Evolutionary conservation across 768 basidiomycete genomes (phyloP), one percentile per base, ranked within the genome.

Genomic region (Amanita molliuscula): DNA sequence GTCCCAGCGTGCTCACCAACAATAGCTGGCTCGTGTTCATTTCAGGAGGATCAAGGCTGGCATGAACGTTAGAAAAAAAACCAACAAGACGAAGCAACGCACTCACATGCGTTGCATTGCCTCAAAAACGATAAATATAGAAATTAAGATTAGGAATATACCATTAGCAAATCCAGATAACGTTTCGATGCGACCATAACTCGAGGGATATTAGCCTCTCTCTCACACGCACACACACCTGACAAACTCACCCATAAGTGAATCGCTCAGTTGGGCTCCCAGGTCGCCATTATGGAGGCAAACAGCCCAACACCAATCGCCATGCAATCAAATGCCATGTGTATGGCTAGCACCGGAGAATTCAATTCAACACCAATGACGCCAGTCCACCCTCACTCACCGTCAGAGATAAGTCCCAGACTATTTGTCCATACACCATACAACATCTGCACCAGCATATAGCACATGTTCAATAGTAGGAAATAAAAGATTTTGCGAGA

Each of bases 311-410:
- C 89, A 0, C 82, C 92, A 46, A 99, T 91, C 0, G 95, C 95
- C 78, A 97, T 82, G 61, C 96, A 98, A 67, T 99, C 96, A 58
- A 99, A 99, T 9, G 92, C 90, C 96, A 98, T 99, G 61, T 99
- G 96, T 33, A 99, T 98, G 18, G 96, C 95, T 98, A 56, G 4
- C 46, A 31, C 29, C 34, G 26, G 6, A 49, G 46, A 56, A 6
- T 36, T 49, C 50, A 16, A 44, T 33, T 6, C n/a, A 53, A 42
- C 50, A 44, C n/a, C 26, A 28, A 35, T 6, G 26, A 16, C 16
- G 0, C 16, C 31, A 44, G 28, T 7, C 48, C 47, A 18, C 6
- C 54, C 44, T 52, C 7, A 54, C 61, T 41, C 53, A 95, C 95
- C 94, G 62, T 99, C 96, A 8, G 93, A 96, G 51, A 99, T 98